Evolutionary conservation across 495 filamentous ascomycete species (phyloP).

Genomic region (Penicillium daleae): DNA sequence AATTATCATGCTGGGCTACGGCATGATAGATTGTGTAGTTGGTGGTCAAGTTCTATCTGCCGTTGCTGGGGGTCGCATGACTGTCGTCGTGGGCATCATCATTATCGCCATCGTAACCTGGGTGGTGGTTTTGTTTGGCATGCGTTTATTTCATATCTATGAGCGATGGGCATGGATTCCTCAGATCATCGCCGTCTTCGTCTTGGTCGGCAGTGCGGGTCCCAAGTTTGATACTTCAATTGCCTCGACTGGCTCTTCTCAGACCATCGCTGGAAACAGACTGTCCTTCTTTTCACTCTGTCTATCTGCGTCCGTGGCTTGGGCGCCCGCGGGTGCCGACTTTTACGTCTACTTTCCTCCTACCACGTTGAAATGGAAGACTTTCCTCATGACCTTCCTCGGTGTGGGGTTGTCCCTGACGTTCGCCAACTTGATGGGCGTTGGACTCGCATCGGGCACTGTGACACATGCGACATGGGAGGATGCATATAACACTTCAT

Average conservation of each 20-base stretch:
- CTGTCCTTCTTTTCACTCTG: slow-evolving; percentile 67
- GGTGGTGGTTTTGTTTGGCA: slow-evolving; percentile 62
- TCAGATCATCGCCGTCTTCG: slow-evolving; percentile 59
- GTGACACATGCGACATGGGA: slow-evolving; percentile 51
- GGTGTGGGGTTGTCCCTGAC: slow-evolving; percentile 53
- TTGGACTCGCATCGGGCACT: slow-evolving; percentile 66
- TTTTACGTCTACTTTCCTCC: slow-evolving; percentile 58
- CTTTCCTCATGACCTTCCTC: slow-evolving; percentile 45
- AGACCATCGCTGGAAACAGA: slow-evolving; percentile 53
- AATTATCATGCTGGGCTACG: slow-evolving; percentile 67
- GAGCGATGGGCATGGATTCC: slow-evolving; percentile 67
- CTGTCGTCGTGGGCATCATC: slow-evolving; percentile 64
- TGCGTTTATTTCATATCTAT: slow-evolving; percentile 67
- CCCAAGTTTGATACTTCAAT: slow-evolving; percentile 57
- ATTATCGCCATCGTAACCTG: slow-evolving; percentile 62
- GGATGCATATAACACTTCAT: slow-evolving; percentile 55
- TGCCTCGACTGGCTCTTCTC: slow-evolving; percentile 28
- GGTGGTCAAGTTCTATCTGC: slow-evolving; percentile 54
- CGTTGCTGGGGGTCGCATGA: slow-evolving; percentile 55
- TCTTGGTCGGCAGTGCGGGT: slow-evolving; percentile 63
- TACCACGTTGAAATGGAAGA: slow-evolving; percentile 41
- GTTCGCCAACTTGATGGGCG: slow-evolving; percentile 63
- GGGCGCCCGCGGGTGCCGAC: slow-evolving; percentile 52
- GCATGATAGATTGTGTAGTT: slow-evolving; percentile 59
- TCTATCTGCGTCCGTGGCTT: slow-evolving; percentile 55